These are phyloP conservation scores for Salix suchowensis DNA, from an alignment of 345 rosid genomes.

Conservation along the genomic window DNA sequence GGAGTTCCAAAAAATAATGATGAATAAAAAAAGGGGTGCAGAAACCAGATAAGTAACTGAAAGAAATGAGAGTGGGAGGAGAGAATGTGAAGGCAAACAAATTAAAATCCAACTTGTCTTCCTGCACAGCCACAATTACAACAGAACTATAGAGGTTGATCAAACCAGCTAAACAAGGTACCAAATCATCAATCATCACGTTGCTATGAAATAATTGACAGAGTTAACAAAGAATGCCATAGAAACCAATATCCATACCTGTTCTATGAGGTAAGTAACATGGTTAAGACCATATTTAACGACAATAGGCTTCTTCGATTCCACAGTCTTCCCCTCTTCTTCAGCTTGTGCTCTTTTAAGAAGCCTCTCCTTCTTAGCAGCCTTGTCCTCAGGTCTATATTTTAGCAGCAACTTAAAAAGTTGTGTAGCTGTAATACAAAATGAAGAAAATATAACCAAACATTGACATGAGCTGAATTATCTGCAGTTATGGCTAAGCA, in stretches of 20 bases:
- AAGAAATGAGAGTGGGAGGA: background rate
- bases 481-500: background rate
- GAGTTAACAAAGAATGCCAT: background rate
- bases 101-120: background rate
- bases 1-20: background rate
- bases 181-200: background rate
- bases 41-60: background rate
- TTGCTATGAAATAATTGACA: background rate
- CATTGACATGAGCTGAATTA: background rate
- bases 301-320: slow-evolving; percentile 54
- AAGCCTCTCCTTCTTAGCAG: slow-evolving; percentile 51
- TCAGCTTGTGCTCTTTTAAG: slow-evolving; percentile 51
- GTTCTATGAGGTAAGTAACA: slow-evolving; percentile 63
- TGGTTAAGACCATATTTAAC: slow-evolving; percentile 73
- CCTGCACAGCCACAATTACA: background rate
- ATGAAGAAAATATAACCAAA: background rate
- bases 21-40: background rate
- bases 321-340: slow-evolving; percentile 48
- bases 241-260: slow-evolving; percentile 17
- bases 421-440: slow-evolving; percentile 38
- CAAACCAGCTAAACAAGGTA: background rate
- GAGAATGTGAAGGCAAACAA: background rate
- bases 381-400: slow-evolving; percentile 62
- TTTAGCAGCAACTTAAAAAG: slow-evolving; percentile 60
- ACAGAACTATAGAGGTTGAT: background rate